Percentiles rank a stretch among this genome's conserved stretches.
Evolutionary conservation across 2,329 filamentous ascomycete genomes (phyloP).

Genomic region (Neodidymelliopsis sp.): DNA sequence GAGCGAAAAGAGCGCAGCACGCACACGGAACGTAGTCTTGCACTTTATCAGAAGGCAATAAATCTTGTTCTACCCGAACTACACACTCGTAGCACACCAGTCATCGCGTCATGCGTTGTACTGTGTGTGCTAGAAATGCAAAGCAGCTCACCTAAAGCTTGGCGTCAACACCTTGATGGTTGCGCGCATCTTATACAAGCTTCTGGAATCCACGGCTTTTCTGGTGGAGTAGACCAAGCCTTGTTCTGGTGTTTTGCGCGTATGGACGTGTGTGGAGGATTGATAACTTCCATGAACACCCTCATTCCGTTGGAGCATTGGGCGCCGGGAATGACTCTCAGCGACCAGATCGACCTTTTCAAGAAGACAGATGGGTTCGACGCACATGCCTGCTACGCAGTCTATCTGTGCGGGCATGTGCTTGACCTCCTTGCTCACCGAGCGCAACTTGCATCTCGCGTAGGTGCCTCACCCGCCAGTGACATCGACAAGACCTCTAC

Average conservation of each 20-base stretch:
- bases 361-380: background rate
- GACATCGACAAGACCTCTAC: background rate
- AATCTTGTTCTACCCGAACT: conserved; percentile 54
- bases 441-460: background rate
- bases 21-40: conserved; percentile 59
- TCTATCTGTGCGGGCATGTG: background rate
- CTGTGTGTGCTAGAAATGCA: conserved; percentile 60
- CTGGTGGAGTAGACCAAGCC: conserved; percentile 60
- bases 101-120: conserved; percentile 58
- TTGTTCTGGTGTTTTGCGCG: conserved; percentile 67
- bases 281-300: conserved; percentile 62
- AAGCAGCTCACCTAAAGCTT: conserved; percentile 58
- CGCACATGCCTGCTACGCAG: background rate
- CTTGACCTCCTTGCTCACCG: background rate
- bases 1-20: conserved; percentile 59
- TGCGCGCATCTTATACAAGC: conserved; percentile 62
- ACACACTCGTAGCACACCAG: conserved; percentile 54
- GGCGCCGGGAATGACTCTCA: conserved; percentile 49
- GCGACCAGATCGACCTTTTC: background rate
- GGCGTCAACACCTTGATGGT: conserved; percentile 64
- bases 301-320: conserved; percentile 60
- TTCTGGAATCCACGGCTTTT: conserved; percentile 60
- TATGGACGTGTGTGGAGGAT: conserved; percentile 64
- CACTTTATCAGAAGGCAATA: conserved; percentile 64
- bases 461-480: background rate